phyloP scores from a whole-genome alignment of 1,139 yeast species.

The Scheffersomyces segobiensis region DNA sequence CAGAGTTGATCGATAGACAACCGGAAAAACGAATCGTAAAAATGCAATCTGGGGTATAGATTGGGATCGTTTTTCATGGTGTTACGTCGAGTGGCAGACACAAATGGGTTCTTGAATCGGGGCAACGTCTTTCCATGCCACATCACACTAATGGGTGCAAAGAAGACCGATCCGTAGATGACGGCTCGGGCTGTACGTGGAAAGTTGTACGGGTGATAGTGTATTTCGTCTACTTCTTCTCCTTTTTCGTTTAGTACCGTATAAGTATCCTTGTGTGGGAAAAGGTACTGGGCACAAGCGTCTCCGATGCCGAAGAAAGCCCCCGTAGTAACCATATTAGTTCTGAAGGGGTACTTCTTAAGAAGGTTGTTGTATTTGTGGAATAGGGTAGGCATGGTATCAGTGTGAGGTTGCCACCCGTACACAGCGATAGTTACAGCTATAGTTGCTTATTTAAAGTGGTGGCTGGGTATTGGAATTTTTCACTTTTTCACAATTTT shows the following conservation, averaged over 20 bases:
- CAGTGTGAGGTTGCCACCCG: not conserved
- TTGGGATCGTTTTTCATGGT: conserved; percentile 14
- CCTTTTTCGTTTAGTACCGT: conserved; percentile 9
- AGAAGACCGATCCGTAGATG: conserved; percentile 72
- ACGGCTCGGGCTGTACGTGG: conserved; percentile 64
- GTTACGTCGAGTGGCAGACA: conserved; percentile 14
- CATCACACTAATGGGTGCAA: conserved; percentile 71
- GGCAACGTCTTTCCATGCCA: conserved; percentile 68
- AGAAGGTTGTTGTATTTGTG: conserved; percentile 42
- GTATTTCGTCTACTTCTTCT: conserved; percentile 9
- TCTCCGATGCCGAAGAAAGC: conserved; percentile 77
- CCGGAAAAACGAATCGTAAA: conserved; percentile 39
- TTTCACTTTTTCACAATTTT: not conserved
- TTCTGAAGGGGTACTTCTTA: conserved; percentile 48
- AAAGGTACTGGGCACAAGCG: conserved; percentile 61
- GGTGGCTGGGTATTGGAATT: not conserved
- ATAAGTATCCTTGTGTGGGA: conserved; percentile 32
- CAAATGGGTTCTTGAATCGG: conserved; percentile 44
- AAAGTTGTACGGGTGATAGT: conserved; percentile 23
- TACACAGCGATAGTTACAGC: not conserved
- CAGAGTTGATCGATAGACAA: conserved; percentile 39
- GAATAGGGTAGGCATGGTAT: conserved; percentile 20
- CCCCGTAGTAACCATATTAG: conserved; percentile 59
- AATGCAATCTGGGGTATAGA: conserved; percentile 15
- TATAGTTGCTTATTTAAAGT: not conserved